Conservation (phyloP, 768 basidiomycete genomes). For the Trichaptum fuscoviolaceum region DNA sequence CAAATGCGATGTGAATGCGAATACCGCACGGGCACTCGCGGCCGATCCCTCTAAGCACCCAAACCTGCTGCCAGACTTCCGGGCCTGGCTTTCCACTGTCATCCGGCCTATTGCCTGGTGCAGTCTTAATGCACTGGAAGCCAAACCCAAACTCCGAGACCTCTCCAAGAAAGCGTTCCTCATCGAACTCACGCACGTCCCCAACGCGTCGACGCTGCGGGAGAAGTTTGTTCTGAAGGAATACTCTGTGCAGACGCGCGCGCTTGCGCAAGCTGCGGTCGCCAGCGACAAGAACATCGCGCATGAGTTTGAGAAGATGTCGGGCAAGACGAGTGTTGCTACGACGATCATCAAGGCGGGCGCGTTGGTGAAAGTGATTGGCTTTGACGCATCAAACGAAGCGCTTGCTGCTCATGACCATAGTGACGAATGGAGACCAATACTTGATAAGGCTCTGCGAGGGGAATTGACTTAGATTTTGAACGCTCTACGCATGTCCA, state of each 20-base stretch:
- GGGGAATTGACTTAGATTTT: not conserved
- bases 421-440: slow-evolving; percentile 2
- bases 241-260: not conserved
- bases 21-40: slow-evolving; percentile 3
- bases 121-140: slow-evolving; percentile 3
- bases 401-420: slow-evolving; percentile 4
- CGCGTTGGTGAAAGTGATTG: slow-evolving; percentile 3
- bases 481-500: not conserved
- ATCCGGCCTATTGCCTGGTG: slow-evolving; percentile 4
- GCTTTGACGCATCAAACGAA: slow-evolving; percentile 2
- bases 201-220: not conserved
- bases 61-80: slow-evolving; percentile 1
- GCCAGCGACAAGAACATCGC: slow-evolving; percentile 3
- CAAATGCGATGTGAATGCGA: slow-evolving; percentile 1
- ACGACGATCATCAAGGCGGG: slow-evolving; percentile 5
- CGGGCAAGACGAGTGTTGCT: slow-evolving; percentile 5
- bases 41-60: slow-evolving; percentile 3
- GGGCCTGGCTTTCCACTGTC: not conserved
- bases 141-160: slow-evolving; percentile 1
- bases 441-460: not conserved
- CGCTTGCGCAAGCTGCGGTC: slow-evolving; percentile 3
- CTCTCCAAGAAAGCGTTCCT: slow-evolving; percentile 1
- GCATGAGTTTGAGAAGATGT: slow-evolving; percentile 5
- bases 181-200: slow-evolving; percentile 3
- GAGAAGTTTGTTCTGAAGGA: slow-evolving; percentile 4